Evolutionary conservation across 805 yeast genomes (phyloP).

Genomic region (Limtongozyma cylindracea): DNA sequence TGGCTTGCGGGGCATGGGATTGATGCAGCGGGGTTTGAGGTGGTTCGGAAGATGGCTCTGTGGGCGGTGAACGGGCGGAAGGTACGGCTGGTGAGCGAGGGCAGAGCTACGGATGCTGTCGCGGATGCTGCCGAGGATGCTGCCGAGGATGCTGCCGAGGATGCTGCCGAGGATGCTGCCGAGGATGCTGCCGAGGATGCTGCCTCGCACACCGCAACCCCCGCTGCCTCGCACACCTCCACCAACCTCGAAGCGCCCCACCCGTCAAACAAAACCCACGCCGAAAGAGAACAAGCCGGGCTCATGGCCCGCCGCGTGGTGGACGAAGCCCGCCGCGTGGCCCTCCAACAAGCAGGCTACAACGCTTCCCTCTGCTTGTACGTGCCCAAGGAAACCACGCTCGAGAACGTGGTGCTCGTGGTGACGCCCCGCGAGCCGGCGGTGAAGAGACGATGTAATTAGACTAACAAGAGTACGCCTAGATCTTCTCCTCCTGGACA

Average conservation of each 20-base stretch:
- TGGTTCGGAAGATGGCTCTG: conserved; percentile 40
- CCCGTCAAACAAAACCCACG: too few relatives aligned
- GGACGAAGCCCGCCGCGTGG: conserved; percentile 42
- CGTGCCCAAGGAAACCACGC: conserved; percentile 25
- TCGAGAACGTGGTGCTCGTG: conserved; percentile 22
- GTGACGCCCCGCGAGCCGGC: too few relatives aligned
- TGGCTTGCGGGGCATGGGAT: conserved; percentile 12
- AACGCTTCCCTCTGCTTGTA: conserved; percentile 29
- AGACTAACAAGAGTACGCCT: conserved; percentile 12
- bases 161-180: conserved; percentile 23
- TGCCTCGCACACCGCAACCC: conserved; percentile 4
- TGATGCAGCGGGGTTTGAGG: conserved; percentile 12
- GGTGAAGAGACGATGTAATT: too few relatives aligned
- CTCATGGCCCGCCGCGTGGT: conserved; percentile 42
- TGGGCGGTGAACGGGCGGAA: conserved; percentile 40
- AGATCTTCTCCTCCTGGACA: conserved; percentile 71
- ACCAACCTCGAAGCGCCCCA: too few relatives aligned
- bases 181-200: conserved; percentile 10
- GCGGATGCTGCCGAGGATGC: too few relatives aligned
- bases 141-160: too few relatives aligned
- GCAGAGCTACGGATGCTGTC: too few relatives aligned
- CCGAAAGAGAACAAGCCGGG: conserved; percentile 36
- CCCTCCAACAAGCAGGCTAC: conserved; percentile 15
- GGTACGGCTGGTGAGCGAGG: too few relatives aligned
- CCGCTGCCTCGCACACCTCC: conserved; percentile 17